These are phyloP conservation scores for Orbilia quercus DNA, from an alignment of 2,329 filamentous ascomycete species.

Conservation along the genomic window DNA sequence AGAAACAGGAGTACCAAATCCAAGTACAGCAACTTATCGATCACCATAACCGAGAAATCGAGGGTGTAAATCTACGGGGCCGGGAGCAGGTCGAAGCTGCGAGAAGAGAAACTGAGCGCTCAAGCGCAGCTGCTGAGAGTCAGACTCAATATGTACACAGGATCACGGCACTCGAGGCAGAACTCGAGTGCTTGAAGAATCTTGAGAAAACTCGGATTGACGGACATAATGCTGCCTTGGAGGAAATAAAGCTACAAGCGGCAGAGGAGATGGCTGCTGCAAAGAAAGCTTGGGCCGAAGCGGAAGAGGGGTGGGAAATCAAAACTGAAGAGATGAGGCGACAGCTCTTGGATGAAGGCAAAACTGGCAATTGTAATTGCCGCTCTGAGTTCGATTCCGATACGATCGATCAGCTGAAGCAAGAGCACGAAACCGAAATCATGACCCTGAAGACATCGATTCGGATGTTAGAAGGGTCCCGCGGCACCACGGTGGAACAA, in stretches of 20 bases:
- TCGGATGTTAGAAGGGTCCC: slow-evolving; percentile 41
- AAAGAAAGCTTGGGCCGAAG: slow-evolving; percentile 32
- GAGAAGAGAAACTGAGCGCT: slow-evolving; percentile 21
- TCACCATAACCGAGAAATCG: slow-evolving; percentile 19
- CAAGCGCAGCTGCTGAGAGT: slow-evolving; percentile 7
- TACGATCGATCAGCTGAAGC: slow-evolving; percentile 41
- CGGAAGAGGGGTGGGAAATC: slow-evolving; percentile 45
- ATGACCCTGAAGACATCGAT: slow-evolving; percentile 39
- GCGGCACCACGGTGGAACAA: slow-evolving; percentile 50
- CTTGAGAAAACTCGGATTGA: slow-evolving; percentile 29
- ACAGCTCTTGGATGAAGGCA: slow-evolving; percentile 37
- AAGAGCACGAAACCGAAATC: slow-evolving; percentile 34
- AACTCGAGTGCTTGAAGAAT: slow-evolving; percentile 21
- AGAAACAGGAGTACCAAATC: slow-evolving; percentile 33
- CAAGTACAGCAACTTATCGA: slow-evolving; percentile 30
- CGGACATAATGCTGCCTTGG: slow-evolving; percentile 23
- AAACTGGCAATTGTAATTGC: slow-evolving; percentile 36
- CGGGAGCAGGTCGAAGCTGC: slow-evolving; percentile 26
- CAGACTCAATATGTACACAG: slow-evolving; percentile 15
- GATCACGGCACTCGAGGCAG: slow-evolving; percentile 24
- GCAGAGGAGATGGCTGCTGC: slow-evolving; percentile 31
- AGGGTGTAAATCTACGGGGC: slow-evolving; percentile 7
- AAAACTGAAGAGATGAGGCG: slow-evolving; percentile 50
- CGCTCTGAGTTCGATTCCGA: slow-evolving; percentile 7
- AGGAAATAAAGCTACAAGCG: slow-evolving; percentile 33